Evolutionary conservation across 192 early-diverging fungal genomes (phyloP).

Genomic region (Backusella psychrophila): DNA sequence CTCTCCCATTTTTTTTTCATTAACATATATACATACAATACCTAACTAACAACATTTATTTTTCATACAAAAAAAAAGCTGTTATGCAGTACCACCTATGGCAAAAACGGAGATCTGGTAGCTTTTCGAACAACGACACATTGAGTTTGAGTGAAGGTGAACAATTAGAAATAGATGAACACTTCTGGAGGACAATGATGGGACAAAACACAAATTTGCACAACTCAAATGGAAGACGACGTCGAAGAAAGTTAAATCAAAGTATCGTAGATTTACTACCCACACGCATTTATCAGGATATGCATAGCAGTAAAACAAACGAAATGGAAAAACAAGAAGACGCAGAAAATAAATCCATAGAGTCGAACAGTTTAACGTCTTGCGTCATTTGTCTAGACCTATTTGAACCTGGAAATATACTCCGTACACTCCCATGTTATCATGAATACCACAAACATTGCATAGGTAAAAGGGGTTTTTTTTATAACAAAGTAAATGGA

Average conservation of each 20-base stretch:
- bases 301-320: background rate
- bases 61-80: background rate
- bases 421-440: background rate
- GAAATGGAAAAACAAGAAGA: background rate
- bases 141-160: background rate
- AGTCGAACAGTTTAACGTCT: background rate
- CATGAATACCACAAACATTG: background rate
- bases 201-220: background rate
- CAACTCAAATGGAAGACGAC: background rate
- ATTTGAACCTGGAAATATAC: background rate
- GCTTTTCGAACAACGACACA: background rate
- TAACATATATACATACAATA: background rate
- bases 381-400: background rate
- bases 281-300: background rate
- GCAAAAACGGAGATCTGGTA: background rate
- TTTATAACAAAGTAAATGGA: background rate
- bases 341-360: background rate
- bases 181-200: background rate
- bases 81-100: slow-evolving; percentile 5
- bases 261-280: background rate
- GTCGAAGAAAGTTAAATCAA: background rate
- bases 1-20: background rate
- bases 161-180: slow-evolving; percentile 4
- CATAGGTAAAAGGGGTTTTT: background rate
- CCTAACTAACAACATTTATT: background rate